Percentiles rank a stretch among this genome's conserved stretches.
phyloP scores from a whole-genome alignment of 371 early-diverging fungal genomes.

The Mortierella sp. region DNA sequence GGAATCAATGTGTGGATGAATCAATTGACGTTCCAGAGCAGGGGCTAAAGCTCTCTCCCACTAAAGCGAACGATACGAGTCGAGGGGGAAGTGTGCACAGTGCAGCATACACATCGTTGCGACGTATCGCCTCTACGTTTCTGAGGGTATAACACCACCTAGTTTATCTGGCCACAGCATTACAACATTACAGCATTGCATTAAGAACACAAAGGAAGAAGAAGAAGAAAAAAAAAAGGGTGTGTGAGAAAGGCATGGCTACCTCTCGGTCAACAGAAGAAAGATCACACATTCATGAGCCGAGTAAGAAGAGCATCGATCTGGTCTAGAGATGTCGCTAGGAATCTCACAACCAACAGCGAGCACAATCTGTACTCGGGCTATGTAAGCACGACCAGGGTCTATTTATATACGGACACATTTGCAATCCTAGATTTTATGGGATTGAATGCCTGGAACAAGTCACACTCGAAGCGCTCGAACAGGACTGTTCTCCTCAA shows the following conservation, averaged over 20 bases:
- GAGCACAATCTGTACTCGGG: conserved; percentile 34
- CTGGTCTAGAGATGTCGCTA: conserved; percentile 53
- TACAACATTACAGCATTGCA: no score
- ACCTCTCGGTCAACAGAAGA: conserved; percentile 44
- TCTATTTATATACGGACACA: neutral
- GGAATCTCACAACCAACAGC: conserved; percentile 53
- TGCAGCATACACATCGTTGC: conserved; percentile 13
- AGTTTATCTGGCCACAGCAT: no score
- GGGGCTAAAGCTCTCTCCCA: neutral
- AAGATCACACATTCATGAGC: conserved; percentile 43
- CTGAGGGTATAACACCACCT: no score
- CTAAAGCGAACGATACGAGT: neutral
- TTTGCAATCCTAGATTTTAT: neutral
- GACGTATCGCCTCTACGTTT: conserved; percentile 16
- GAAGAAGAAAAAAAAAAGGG: conserved; percentile 18
- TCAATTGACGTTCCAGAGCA: neutral
- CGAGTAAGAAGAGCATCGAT: conserved; percentile 52
- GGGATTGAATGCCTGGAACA: conserved; percentile 1
- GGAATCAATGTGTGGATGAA: neutral
- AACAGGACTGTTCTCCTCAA: no score
- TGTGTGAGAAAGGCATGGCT: conserved; percentile 50
- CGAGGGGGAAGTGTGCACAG: neutral
- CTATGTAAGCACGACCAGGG: neutral
- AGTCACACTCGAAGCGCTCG: no score
- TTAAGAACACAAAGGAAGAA: no score